Percentiles rank a stretch among this genome's conserved stretches.
Conservation (phyloP, 305 asterid species). For the Fraxinus angustifolia region DNA sequence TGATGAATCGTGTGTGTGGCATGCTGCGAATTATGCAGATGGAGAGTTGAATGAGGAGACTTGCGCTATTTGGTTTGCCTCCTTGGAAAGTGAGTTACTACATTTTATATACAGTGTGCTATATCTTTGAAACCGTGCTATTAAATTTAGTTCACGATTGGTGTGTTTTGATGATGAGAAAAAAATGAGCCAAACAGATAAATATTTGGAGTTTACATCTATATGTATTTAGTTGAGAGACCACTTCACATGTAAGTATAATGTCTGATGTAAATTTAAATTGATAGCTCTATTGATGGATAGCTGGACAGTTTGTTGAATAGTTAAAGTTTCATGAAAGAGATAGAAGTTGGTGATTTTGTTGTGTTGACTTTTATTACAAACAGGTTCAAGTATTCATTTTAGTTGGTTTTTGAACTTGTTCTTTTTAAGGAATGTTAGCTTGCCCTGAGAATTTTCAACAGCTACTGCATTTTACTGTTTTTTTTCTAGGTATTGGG, state of each 20-base stretch:
- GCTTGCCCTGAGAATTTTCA: background rate
- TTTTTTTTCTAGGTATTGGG: too few relatives aligned
- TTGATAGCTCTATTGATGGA: background rate
- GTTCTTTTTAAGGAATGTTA: background rate
- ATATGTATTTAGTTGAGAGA: background rate
- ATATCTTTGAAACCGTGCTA: background rate
- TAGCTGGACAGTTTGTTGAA: background rate
- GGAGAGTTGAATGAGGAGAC: conserved; percentile 84
- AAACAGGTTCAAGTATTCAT: background rate
- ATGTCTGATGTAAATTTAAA: background rate
- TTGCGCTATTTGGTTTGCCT: conserved; percentile 66
- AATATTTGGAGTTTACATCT: background rate
- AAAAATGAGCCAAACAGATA: background rate
- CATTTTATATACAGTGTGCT: background rate
- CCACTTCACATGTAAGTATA: background rate
- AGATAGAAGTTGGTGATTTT: background rate
- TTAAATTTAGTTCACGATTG: background rate
- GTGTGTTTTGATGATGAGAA: background rate
- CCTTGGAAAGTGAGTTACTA: conserved; percentile 63
- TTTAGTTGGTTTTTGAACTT: background rate
- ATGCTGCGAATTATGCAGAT: conserved; percentile 86
- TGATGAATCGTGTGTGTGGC: conserved; percentile 95
- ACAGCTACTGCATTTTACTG: too few relatives aligned
- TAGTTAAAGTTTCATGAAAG: background rate
- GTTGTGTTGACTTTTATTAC: background rate